These are phyloP conservation scores for Chaetomium fimeti DNA, from an alignment of 495 filamentous ascomycete species.

Conservation along the genomic window DNA sequence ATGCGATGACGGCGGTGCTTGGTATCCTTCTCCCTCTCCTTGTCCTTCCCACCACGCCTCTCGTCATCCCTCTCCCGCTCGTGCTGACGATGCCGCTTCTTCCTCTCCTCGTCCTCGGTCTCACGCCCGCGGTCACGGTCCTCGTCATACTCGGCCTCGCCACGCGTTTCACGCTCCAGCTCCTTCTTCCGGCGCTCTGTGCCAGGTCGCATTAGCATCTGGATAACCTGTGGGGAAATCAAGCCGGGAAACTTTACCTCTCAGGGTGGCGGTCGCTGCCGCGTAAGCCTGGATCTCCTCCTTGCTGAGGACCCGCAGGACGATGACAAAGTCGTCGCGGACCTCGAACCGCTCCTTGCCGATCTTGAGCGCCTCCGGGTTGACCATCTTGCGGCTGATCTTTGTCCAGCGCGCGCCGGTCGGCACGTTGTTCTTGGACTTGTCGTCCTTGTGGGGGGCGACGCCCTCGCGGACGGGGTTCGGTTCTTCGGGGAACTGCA, in stretches of 20 bases:
- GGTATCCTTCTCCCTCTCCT: conserved; percentile 14
- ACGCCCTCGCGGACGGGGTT: conserved; percentile 83
- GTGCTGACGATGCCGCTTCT: conserved; percentile 25
- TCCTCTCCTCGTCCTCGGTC: conserved; percentile 22
- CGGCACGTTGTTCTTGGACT: conserved; percentile 68
- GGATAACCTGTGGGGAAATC: not conserved
- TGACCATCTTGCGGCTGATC: conserved; percentile 78
- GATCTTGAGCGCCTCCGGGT: conserved; percentile 71
- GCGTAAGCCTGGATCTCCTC: conserved; percentile 82
- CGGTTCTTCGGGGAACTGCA: conserved; percentile 76
- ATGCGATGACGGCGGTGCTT: conserved; percentile 26
- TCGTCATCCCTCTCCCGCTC: conserved; percentile 26
- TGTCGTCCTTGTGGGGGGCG: conserved; percentile 79
- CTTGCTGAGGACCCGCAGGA: conserved; percentile 72
- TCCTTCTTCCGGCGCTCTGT: conserved; percentile 43
- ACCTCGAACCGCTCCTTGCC: conserved; percentile 81
- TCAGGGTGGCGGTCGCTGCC: conserved; percentile 67
- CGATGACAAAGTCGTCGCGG: conserved; percentile 79
- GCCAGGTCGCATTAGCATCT: not conserved
- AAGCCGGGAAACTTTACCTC: conserved; percentile 55
- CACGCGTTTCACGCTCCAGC: conserved; percentile 27
- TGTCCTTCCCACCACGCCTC: not conserved
- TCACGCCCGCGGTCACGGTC: conserved; percentile 29
- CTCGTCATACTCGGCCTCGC: conserved; percentile 20
- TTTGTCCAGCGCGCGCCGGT: conserved; percentile 84